Evolutionary conservation across 1,284 basidiomycete genomes (phyloP).

Genomic region (Farysia itapuensis): DNA sequence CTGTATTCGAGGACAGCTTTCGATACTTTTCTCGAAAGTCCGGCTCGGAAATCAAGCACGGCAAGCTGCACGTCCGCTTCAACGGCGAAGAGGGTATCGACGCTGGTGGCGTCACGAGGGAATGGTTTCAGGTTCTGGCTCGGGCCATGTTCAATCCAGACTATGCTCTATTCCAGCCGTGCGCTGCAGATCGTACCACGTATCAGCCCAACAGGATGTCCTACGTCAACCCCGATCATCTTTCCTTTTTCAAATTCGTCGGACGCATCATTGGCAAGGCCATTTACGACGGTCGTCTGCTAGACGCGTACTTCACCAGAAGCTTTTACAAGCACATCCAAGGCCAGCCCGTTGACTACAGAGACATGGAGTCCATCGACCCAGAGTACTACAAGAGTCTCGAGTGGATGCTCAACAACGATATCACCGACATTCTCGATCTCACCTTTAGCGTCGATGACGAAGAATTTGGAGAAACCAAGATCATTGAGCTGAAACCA

Average conservation of each 20-base stretch:
- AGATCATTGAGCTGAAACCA: constrained; percentile 54
- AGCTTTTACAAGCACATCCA: constrained; percentile 63
- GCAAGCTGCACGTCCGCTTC: constrained; percentile 95
- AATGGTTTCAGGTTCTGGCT: constrained; percentile 98
- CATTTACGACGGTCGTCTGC: constrained; percentile 88
- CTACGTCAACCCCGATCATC: constrained; percentile 78
- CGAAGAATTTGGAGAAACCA: constrained; percentile 67
- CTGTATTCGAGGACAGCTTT: constrained; percentile 97
- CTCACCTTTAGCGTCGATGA: constrained; percentile 87
- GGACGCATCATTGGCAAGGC: constrained; percentile 93
- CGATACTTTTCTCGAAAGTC: constrained; percentile 83
- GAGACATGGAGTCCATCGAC: constrained; percentile 56
- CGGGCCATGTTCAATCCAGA: constrained; percentile 99
- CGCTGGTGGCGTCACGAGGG: constrained; percentile 94
- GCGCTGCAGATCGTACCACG: constrained; percentile 77
- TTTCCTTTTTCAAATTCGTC: constrained; percentile 98
- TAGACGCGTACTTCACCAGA: constrained; percentile 90
- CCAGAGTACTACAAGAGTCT: constrained; percentile 81
- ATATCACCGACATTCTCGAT: constrained; percentile 71
- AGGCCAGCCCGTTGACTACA: constrained; percentile 54
- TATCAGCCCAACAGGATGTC: constrained; percentile 97
- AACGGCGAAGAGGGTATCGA: constrained; percentile 98
- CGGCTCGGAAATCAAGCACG: constrained; percentile 96
- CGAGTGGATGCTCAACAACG: constrained; percentile 62
- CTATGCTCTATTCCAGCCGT: constrained; percentile 96